phyloP scores from a whole-genome alignment of 2,329 filamentous ascomycete species.

The Curvularia sp. region DNA sequence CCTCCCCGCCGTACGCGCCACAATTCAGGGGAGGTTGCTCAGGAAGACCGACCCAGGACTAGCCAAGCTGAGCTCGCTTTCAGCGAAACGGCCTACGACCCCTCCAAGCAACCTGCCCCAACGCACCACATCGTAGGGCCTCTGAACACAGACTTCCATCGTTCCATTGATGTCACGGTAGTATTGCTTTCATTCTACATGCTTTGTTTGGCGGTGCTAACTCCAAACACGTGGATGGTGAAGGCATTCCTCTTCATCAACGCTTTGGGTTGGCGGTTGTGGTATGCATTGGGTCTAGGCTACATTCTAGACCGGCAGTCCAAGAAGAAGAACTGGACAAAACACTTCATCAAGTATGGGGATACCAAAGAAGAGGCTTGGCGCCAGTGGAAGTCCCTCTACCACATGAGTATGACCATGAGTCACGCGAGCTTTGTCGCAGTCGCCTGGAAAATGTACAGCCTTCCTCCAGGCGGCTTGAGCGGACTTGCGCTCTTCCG shows the following conservation, averaged over 20 bases:
- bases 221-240: constrained; percentile 77
- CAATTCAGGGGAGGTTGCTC: constrained; percentile 49
- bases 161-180: constrained; percentile 82
- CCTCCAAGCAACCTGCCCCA: constrained; percentile 64
- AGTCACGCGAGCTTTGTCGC: constrained; percentile 88
- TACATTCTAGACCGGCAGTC: constrained; percentile 86
- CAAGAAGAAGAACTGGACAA: constrained; percentile 90
- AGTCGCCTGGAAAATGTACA: constrained; percentile 96
- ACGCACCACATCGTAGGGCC: constrained; percentile 86
- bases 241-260: constrained; percentile 82
- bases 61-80: constrained; percentile 51
- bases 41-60: constrained; percentile 49
- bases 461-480: constrained; percentile 82
- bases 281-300: constrained; percentile 90
- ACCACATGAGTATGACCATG: constrained; percentile 90
- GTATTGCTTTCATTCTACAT: constrained; percentile 79
- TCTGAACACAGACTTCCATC: constrained; percentile 85
- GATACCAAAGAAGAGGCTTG: constrained; percentile 91
- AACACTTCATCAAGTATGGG: constrained; percentile 96
- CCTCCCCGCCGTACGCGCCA: constrained; percentile 72
- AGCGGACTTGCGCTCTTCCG: constrained; percentile 85
- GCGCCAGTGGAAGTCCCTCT: constrained; percentile 97
- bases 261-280: constrained; percentile 83
- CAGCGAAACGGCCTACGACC: constrained; percentile 50
- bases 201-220: constrained; percentile 73